Base-by-base conservation (phyloP, 208 protist genomes). In the Acanthamoeba sp. region DNA sequence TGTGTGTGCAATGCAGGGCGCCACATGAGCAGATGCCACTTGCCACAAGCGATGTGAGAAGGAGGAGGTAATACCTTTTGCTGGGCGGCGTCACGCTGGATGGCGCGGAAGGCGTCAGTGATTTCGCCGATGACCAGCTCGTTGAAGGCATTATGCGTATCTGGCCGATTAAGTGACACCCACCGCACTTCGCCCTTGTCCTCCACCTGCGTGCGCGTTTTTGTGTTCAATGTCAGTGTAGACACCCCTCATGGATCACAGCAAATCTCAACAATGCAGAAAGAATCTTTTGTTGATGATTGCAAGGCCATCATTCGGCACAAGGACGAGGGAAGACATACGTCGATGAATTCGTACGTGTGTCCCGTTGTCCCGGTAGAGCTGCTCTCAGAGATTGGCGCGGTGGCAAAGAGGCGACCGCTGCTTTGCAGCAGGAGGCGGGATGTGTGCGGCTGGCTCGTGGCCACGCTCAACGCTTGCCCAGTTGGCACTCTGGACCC, bases 121-220 rank as follows among this genome's bases (percentile, higher is more conserved):
- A 95, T 88, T 76, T 95, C 93, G 34, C 22, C n/a, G 22, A 95
- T 95, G 66, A 95, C 62, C 18, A 64, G 18, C 36, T 95, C 73
- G 55, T 95, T 95, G 73, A 95, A 95, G 27, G 93, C 93, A 24
- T 95, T 95, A 84, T 95, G 93, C 27, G 90, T 92, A 12, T 88
- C 84, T 80, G 93, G 76, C 29, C 93, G n/a, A n/a, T 87, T 82
- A 2, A 90, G 62, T 5, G 59, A 40, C 57, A 92, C 87, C 87
- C 87, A 92, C 2, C 87, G 87, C 57, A 73, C 87, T 36, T 92
- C 62, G 6, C 62, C 87, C 20, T 34, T 69, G 62, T 92, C 87
- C 42, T 92, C 87, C 87, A 92, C 87, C 50, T 92, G 48, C 69
- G 29, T 24, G 36, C 66, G 22, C 6, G n/a, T 38, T 3, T 5